phyloP scores from a whole-genome alignment of 305 asterid species.

The Withania somnifera region DNA sequence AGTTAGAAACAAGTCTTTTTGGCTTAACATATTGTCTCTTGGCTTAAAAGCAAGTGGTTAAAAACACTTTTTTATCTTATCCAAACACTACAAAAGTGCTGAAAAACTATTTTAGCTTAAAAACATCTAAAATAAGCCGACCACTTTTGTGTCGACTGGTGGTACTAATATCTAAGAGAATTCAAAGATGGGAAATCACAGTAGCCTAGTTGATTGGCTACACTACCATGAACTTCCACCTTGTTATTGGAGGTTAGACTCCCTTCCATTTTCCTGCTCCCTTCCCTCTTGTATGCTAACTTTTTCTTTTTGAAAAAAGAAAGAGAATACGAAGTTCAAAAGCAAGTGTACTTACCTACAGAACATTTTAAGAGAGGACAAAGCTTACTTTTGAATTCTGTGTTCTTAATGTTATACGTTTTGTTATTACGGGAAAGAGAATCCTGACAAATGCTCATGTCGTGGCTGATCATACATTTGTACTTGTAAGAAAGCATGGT shows the following conservation, averaged over 20 bases:
- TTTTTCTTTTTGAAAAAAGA: not conserved
- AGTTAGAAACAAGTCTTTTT: too few relatives aligned
- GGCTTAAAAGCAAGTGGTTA: too few relatives aligned
- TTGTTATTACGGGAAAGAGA: slow-evolving; percentile 70
- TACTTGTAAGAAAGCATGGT: slow-evolving; percentile 85
- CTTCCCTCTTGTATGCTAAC: not conserved
- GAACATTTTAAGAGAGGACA: not conserved
- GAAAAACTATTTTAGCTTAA: too few relatives aligned
- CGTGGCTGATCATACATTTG: slow-evolving; percentile 96
- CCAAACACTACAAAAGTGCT: too few relatives aligned
- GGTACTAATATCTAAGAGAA: too few relatives aligned
- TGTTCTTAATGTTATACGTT: slow-evolving; percentile 31
- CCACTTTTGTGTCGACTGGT: too few relatives aligned
- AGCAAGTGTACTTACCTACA: not conserved
- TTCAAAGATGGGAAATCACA: too few relatives aligned
- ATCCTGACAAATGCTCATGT: slow-evolving; percentile 94
- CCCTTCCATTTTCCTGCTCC: not conserved
- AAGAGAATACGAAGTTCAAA: not conserved
- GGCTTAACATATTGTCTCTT: too few relatives aligned
- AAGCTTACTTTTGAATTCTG: not conserved
- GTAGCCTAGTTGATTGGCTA: not conserved
- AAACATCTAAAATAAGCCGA: too few relatives aligned
- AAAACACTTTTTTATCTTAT: too few relatives aligned
- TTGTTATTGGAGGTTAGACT: not conserved
- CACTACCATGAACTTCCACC: not conserved